Evolutionary conservation across 768 basidiomycete genomes (phyloP), one percentile per base, ranked within the genome.

Genomic region (Dentipellis sp.): DNA sequence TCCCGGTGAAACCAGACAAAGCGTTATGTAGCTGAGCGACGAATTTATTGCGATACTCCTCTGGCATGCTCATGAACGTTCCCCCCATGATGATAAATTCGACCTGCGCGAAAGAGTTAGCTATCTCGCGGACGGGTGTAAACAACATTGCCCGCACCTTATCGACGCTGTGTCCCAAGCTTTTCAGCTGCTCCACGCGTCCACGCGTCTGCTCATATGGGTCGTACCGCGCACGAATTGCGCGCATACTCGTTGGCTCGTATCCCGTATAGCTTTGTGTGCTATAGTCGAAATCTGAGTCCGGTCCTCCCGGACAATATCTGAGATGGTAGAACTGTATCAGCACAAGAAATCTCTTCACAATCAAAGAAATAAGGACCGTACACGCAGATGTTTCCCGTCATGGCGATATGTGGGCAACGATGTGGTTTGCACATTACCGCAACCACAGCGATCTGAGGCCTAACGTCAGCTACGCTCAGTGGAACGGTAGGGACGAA

Each of bases 381-480:
- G 61, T 70, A 95, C 86, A 99, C 97, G 72, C 97, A 99, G 56
- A 99, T 98, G 65, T 99, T 99, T 29, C 97, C 97, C 0, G 97
- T 99, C 92, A 99, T 97, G 8, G 97, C 97, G 55, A 99, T 98
- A 73, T 99, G 97, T 4, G 97, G 97, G 76, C 97, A 99, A 54
- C 97, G 82, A 76, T 99, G 97, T 1, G 97, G 97, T 67, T 98
- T 99, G 75, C 94, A 95, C 97, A 99, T 99, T n/a, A 99, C 95
- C 9, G 97, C 97, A 12, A 99, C 97, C 21, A 98, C 95, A 14
- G 95, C 97, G 57, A 98, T 94, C 93, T 95, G 48, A 36, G 16
- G 46, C 34, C 22, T 3, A 39, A 50, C 14, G 17, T 29, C 52
- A 54, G 38, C 14, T 34, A 1, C 7, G 12, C 53, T 34, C 14